Conservation (phyloP, 2,329 filamentous ascomycete genomes). For the Lecanicillium sp. region DNA sequence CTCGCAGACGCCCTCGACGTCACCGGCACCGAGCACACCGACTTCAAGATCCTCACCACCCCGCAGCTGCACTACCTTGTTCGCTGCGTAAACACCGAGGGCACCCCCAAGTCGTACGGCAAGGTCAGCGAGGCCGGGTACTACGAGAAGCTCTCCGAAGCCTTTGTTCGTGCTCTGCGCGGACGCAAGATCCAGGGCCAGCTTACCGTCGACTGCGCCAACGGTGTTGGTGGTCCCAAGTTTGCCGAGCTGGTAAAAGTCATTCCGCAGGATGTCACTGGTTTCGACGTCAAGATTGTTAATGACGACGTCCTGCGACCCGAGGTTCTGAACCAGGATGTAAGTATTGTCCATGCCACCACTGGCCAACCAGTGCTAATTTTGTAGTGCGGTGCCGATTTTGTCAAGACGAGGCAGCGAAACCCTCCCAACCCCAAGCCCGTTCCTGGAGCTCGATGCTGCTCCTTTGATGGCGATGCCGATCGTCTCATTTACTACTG, state of each 20-base stretch:
- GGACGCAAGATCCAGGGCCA: slow-evolving; percentile 66
- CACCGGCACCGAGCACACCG: slow-evolving; percentile 65
- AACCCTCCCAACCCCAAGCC: slow-evolving; percentile 79
- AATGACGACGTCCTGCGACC: slow-evolving; percentile 92
- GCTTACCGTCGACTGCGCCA: slow-evolving; percentile 89
- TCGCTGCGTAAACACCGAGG: slow-evolving; percentile 87
- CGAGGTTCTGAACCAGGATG: slow-evolving; percentile 81
- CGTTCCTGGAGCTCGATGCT: slow-evolving; percentile 69
- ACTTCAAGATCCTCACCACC: slow-evolving; percentile 89
- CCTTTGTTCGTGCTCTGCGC: slow-evolving; percentile 78
- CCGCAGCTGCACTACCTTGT: slow-evolving; percentile 98
- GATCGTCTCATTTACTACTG: slow-evolving; percentile 97
- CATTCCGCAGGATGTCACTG: slow-evolving; percentile 62
- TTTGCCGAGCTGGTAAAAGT: slow-evolving; percentile 79
- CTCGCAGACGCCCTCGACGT: slow-evolving; percentile 75
- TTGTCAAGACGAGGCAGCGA: slow-evolving; percentile 93
- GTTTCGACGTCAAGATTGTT: slow-evolving; percentile 75
- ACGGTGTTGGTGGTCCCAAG: slow-evolving; percentile 93
- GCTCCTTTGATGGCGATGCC: slow-evolving; percentile 90
- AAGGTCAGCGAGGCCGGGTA: slow-evolving; percentile 86
- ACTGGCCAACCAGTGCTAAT: slow-evolving; percentile 2
- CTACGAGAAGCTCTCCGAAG: slow-evolving; percentile 82
- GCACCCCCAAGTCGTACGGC: slow-evolving; percentile 81
- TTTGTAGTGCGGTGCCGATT: slow-evolving; percentile 82
- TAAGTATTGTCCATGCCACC: slow-evolving; percentile 38